Evolutionary conservation across 75 land plant genomes (phyloP), one percentile per base, ranked within the genome.

Genomic region (Gnetum montanum): DNA sequence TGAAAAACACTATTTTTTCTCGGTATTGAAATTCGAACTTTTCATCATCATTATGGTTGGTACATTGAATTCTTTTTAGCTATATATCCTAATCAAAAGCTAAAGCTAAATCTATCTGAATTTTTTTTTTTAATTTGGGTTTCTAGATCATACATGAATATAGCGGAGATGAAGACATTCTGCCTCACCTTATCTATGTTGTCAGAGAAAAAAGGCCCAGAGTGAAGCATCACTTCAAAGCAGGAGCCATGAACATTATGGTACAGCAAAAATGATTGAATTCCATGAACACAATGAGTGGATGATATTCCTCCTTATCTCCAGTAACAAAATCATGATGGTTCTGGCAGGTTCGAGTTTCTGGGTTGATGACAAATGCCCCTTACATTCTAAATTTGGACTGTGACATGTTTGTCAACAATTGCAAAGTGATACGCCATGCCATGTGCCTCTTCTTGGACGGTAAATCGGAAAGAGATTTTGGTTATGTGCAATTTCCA

Each of bases 111-210:
- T 12, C 43, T n/a, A n/a, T n/a, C 43, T 40, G 16, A 40, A 13
- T 40, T 40, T 40, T 0, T 0, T 40, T 13, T 3, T 2, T 8
- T n/a, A n/a, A n/a, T n/a, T n/a, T n/a, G n/a, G 15, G 3, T n/a
- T n/a, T n/a, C n/a, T 23, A 51, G 54, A 23, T 51, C 2, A 31
- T 51, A n/a, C 20, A 51, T 51, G 54, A 51, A 51, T 31, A 51
- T 24, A 31, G 31, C 7, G 54, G 12, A 31, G n/a, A 19, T 19
- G 24, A 34, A 59, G 47, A 15, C 8, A n/a, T 38, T 16, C 31
- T 80, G 31, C 84, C 84, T 15, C 72, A 62, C 34, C 34, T 80
- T 4, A 43, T 80, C 0, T 80, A 80, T 24, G 58, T 80, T 24
- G 44, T 76, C 0, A 63, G 84, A 26, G 84, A 80, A 59, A 82